Evolutionary conservation across 73 alveolate genomes (phyloP), one percentile per base, ranked within the genome.

Genomic region (Symbiodinium pilosum): DNA sequence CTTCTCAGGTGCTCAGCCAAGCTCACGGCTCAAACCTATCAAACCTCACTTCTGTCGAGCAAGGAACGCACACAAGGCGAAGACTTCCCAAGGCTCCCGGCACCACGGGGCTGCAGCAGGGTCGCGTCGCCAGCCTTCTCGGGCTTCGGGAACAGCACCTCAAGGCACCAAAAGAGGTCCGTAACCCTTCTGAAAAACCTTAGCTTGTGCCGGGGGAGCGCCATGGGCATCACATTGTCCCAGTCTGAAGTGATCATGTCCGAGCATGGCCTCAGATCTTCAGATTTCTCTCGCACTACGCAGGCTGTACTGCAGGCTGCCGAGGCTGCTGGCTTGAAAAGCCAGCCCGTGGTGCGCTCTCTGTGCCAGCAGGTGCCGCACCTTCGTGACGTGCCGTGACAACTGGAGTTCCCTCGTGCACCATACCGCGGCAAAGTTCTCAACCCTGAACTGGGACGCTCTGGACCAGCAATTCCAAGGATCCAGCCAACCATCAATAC

Each of bases 341-440:
- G 92, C 92, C 98, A 71, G 20, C 92, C 92, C 16, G 98, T 92
- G 43, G 56, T 84, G 18, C 98, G 98, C 84, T 92, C 98, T 8
- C 98, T 91, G 83, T 92, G 98, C 98, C 98, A 92, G 84, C 98
- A 92, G 38, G 98, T 92, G 41, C 98, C 98, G 43, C 96, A 91
- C 96, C 96, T 91, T 1, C 6, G 28, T 5, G 59, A 47, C 6
- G 59, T 6, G 59, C 14, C 14, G 59, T 47, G 59, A 47, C 59
- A 47, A 47, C 59, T 47, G 14, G 59, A 47, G 59, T 47, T 6
- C 59, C 14, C 59, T 47, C 21, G 59, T 9, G 59, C 59, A 47
- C 6, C 59, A 9, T 47, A 6, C 59, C 14, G 59, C 59, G 14
- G 59, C 59, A 47, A 47, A 47, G 59, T 9, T 47, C 21, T 47